Base-by-base conservation (phyloP, 352 stramenopile species). In the Phytophthora rubi region DNA sequence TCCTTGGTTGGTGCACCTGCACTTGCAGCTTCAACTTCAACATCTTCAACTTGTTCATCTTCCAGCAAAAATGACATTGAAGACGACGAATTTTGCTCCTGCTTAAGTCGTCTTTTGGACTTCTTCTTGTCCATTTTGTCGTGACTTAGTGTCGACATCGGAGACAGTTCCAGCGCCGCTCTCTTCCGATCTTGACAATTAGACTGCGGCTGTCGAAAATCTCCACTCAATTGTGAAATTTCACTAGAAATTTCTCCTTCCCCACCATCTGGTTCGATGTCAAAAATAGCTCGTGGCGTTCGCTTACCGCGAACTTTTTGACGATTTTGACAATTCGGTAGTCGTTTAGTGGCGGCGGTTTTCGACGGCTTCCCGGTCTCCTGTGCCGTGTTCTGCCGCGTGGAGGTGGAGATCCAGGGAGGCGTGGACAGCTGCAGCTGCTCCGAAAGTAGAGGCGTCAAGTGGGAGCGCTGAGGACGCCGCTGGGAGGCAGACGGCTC, bases 51-150 rank as follows among this genome's bases (percentile, higher is more conserved):
- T 21, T 21, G 15, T 48, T 21, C 42, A 21, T 13, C 35, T 15
- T 9, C 42, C 5, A 48, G 6, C 13, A 18, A 4, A 15, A 23
- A 23, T 48, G 42, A 48, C 42, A 42, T 13, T 42, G 12, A 15
- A 16, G 35, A 42, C 9, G 39, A 6, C 39, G 15, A 10, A 48
- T 56, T 35, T n/a, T 44, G 28, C 6, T 6, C 18, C 23, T 44
- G 21, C 2, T 28, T 37, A 47, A 67, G 59, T 32, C 61, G 16
- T 26, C 52, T 64, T 44, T 76, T 82, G 54, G 72, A 71, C 52
- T 77, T 85, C 49, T 80, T 82, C 21, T 69, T 68, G 26, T 71
- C 51, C 8, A 73, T 6, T 5, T 32, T 44, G 10, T 73, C 30
- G 2, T 62, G 51, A n/a, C 18, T 58, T 15, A 45, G 48, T n/a